Base-by-base conservation (phyloP, 2,329 filamentous ascomycete species). In the Colletotrichum lindemuthianum region DNA sequence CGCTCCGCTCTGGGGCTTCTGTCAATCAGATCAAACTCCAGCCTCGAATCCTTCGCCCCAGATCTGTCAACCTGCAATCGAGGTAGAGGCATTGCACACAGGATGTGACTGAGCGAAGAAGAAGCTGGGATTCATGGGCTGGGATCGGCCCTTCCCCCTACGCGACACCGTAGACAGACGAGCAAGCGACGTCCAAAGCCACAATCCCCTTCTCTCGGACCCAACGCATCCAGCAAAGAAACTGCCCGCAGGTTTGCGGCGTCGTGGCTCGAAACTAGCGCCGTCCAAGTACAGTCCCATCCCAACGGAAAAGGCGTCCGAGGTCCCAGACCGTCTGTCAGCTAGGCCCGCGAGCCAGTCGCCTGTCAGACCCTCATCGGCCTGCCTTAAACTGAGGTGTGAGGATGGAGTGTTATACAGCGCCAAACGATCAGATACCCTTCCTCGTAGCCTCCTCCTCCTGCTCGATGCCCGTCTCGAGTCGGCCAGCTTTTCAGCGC, bases 261-360 rank as follows among this genome's bases (percentile, higher is more conserved):
- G 33, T 33, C 34, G 37, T 32, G 16, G 34, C 33, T 48, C 32
- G 48, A n/a, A 9, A 37, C 24, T 48, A 34, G 57, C n/a, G 9
- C 16, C 34, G 51, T 41, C 51, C 24, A 24, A 5, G 24, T 24
- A 24, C 24, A 4, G 24, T 41, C 44, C 58, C 32, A 40, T 36
- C 41, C 45, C 61, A 56, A 33, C 61, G 56, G 56, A 56, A 45
- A 55, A 11, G 40, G 41, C n/a, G 45, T 36, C 50, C 61, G 57
- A 49, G 24, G 8, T 51, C 45, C 57, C 50, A 51, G 32, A 37
- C 50, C 34, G 24, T 60, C 33, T 10, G 16, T n/a, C 34, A 32
- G 2, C 15, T n/a, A 56, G 43, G 34, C 24, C 49, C 47, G 47
- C 34, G 2, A 36, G 41, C 54, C 54, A 49, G 33, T 57, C 54